Percentiles rank a stretch among this genome's conserved stretches.
Conservation (phyloP, 306 rosid species). For the Inga laurina region DNA sequence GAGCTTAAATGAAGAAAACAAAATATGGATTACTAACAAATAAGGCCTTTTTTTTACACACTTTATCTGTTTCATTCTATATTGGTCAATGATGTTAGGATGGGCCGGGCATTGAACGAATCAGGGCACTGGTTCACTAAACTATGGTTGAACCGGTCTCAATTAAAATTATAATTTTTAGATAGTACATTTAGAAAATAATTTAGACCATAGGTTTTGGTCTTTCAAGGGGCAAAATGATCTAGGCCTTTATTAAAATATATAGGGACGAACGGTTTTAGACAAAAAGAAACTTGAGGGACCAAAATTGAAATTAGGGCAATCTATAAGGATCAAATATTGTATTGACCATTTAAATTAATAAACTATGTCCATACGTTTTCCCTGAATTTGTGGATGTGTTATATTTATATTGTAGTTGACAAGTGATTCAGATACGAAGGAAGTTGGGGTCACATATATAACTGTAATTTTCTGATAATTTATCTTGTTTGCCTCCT, state of each 20-base stretch:
- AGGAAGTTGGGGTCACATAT: not conserved
- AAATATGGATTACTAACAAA: not conserved
- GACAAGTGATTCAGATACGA: slow-evolving; percentile 3
- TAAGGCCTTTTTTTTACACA: not conserved
- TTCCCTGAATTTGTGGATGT: slow-evolving; percentile 6
- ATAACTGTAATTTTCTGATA: not conserved
- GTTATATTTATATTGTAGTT: slow-evolving; percentile 15
- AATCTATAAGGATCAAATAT: too few relatives aligned
- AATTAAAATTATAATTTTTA: too few relatives aligned
- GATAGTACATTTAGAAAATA: too few relatives aligned
- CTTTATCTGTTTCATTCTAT: not conserved
- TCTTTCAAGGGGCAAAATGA: too few relatives aligned
- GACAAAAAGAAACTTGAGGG: too few relatives aligned
- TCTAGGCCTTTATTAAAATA: too few relatives aligned
- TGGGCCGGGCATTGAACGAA: too few relatives aligned
- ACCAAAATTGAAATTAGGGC: too few relatives aligned
- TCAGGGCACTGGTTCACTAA: not conserved
- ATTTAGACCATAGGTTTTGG: not conserved
- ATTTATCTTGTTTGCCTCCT: slow-evolving; percentile 1
- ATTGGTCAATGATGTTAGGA: not conserved
- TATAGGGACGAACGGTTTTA: too few relatives aligned
- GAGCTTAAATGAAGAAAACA: not conserved
- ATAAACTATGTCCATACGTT: not conserved
- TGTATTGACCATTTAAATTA: too few relatives aligned
- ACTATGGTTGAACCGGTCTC: not conserved